Base-by-base conservation (phyloP, 768 basidiomycete species). In the Boletus subcaerulescens region DNA sequence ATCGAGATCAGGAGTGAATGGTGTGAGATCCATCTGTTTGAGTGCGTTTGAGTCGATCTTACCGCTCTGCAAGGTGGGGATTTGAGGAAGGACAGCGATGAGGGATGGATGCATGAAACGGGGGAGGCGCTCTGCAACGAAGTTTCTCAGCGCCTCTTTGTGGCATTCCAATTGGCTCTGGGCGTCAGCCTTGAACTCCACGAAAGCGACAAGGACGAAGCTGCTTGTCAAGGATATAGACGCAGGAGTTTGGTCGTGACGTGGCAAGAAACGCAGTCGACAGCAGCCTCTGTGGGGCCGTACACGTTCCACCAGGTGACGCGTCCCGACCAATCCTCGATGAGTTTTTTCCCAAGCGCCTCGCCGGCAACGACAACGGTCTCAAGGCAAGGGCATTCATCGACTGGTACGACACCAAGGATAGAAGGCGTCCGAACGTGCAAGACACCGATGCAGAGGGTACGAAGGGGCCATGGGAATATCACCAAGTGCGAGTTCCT, bases 241-340 rank as follows among this genome's bases (percentile, higher is more conserved):
- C 56, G 22, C 63, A 61, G 32, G 61, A 63, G 55, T 66, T 62
- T 4, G 70, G 70, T 7, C 71, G 60, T 57, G 54, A 67, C 60
- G 31, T 67, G 63, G 48, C 61, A 70, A 17, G 64, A 64, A 0
- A 64, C 60, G 29, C 67, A 68, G 47, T 70, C 67, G 17, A 71
- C 63, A 15, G 70, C 55, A 36, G 71, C 63, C 45, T 71, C 70
- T 6, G 70, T 71, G 12, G 70, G 70, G n/a, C 69, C 70, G 42
- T 72, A 72, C 65, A 66, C 68, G 55, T 71, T 71, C 36, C 62
- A 65, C 35, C 71, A 42, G 22, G 53, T 61, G 47, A 72, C 67
- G 4, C 43, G 60, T 33, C 54, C 52, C 2, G 61, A 64, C 66
- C 65, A 70, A 29, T 64, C 61, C 44, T 63, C 52, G 17, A 63